Base-by-base conservation (phyloP, 441 rosid species). In the Gossypium trilobum region DNA sequence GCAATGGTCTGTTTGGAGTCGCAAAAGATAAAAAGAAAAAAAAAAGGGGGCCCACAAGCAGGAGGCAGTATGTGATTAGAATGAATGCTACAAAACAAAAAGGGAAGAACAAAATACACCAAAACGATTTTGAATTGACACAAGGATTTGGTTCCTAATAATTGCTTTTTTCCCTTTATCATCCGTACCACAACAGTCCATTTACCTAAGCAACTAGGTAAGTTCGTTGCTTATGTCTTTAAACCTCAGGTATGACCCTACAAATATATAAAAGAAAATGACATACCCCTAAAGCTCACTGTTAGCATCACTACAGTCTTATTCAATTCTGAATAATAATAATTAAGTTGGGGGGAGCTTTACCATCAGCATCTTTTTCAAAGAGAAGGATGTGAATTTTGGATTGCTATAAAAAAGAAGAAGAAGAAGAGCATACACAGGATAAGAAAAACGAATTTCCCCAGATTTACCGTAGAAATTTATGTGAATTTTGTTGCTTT, bases 101-200 rank as follows among this genome's bases (percentile, higher is more conserved):
- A 4, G 31, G 33, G 13, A 25, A 22, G 56, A 66, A 13, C 70
- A 44, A 42, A 65, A 46, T 8, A 42, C 56, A 48, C 70, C 57
- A 58, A 58, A 44, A 44, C 56, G 23, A 23, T 27, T 14, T 14
- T 71, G 66, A 9, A 59, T 44, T 44, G 58, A 4, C 31, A 39
- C 1, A 57, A 7, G 61, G 64, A 57, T 33, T 56, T 57, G 31
- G 57, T 70, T 56, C 73, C 17, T 61, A 19, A 22, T 39, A 70
- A 39, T 64, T 64, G 4, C 54, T 42, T 64, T 44, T 39, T 16
- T 50, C 0, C 7, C 29, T 16, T 22, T 20, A 42, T 19, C 54
- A 42, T 4, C 73, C 54, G 42, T 2, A 39, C 42, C 73, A 23
- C 6, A 36, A 70, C 73, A 56, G 73, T 39, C 14, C 22, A 23